Conservation (phyloP, 495 filamentous ascomycete species). For the Alectoria sarmentosa region DNA sequence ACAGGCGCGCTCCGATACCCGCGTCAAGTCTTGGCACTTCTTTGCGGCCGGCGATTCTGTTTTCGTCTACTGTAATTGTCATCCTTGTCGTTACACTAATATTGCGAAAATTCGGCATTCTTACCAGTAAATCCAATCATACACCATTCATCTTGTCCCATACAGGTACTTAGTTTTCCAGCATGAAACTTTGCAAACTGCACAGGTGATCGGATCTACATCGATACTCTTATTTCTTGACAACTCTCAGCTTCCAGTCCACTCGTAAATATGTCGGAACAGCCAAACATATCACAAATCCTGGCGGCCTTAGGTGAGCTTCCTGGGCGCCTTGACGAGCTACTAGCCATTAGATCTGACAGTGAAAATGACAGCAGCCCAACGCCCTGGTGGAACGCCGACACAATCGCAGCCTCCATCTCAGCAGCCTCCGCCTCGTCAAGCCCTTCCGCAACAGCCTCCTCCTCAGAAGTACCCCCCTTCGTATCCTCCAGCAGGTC, state of each 20-base stretch:
- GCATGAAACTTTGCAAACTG: background rate
- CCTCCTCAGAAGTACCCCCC: slow-evolving; percentile 32
- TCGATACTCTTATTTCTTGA: background rate
- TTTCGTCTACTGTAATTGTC: no score
- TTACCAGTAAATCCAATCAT: background rate
- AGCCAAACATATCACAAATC: slow-evolving; percentile 15
- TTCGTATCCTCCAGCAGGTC: slow-evolving; percentile 31
- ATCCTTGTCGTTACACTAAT: background rate
- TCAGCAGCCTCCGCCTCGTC: slow-evolving; percentile 29
- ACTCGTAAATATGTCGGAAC: slow-evolving; percentile 3
- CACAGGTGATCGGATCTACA: background rate
- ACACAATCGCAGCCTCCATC: slow-evolving; percentile 34
- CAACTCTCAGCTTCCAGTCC: background rate
- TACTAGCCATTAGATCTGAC: background rate
- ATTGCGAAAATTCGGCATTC: background rate
- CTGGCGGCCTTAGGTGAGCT: slow-evolving; percentile 10
- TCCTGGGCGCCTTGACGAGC: background rate
- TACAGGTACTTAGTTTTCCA: background rate
- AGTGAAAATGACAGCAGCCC: background rate
- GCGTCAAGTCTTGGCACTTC: background rate
- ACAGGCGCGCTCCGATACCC: background rate
- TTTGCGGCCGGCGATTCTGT: background rate
- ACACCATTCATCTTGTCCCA: background rate
- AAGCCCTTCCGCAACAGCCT: slow-evolving; percentile 23
- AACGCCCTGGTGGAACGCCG: slow-evolving; percentile 26